A percentile compares a stretch with the other conserved stretches of the same genome.
Evolutionary conservation across 2,329 filamentous ascomycete species (phyloP).

Genomic region (Penicillium sp.): DNA sequence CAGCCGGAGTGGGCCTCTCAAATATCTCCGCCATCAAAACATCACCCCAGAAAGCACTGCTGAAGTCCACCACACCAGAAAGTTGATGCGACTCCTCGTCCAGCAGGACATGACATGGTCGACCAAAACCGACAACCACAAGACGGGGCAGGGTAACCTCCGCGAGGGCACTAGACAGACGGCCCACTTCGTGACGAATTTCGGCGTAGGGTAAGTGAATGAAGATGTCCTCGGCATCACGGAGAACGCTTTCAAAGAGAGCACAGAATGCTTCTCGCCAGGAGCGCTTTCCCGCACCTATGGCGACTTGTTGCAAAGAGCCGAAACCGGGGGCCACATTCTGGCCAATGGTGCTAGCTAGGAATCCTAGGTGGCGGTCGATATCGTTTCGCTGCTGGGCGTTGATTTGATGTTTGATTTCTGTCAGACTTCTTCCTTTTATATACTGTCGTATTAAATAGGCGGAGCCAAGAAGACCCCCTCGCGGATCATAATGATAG

Average conservation of each 20-base stretch:
- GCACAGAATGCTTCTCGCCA: conserved; percentile 56
- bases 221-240: conserved; percentile 60
- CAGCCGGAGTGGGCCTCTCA: conserved; percentile 34
- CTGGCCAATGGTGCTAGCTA: conserved; percentile 45
- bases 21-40: conserved; percentile 55
- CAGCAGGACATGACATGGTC: conserved; percentile 52
- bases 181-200: conserved; percentile 51
- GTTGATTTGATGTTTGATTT: conserved; percentile 32
- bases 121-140: conserved; percentile 51
- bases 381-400: conserved; percentile 31
- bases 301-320: conserved; percentile 47
- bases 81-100: conserved; percentile 50
- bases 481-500: conserved; percentile 36
- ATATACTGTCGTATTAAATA: conserved; percentile 41
- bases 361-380: conserved; percentile 36
- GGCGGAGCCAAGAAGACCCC: conserved; percentile 28
- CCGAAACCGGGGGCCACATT: conserved; percentile 53
- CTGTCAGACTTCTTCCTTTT: conserved; percentile 33
- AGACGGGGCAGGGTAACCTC: conserved; percentile 52
- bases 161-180: conserved; percentile 48
- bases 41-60: conserved; percentile 58
- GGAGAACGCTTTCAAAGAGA: conserved; percentile 54
- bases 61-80: conserved; percentile 54
- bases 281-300: conserved; percentile 46
- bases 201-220: conserved; percentile 57